A percentile compares a stretch with the other conserved stretches of the same genome.
Evolutionary conservation across 75 land plant species (phyloP).

Genomic region (Cryptomeria japonica): DNA sequence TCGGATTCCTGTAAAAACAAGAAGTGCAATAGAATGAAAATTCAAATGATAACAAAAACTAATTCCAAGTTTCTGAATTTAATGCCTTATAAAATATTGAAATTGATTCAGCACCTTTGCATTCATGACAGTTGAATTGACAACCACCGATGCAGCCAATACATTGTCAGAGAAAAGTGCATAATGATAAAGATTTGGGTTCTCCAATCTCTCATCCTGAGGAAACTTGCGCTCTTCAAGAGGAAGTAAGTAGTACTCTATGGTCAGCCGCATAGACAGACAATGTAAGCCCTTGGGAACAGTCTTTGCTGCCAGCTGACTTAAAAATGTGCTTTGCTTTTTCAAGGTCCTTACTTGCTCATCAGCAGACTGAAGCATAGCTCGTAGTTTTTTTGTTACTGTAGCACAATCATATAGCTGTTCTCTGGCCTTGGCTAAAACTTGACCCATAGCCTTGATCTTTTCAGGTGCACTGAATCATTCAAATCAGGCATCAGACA

Average conservation of each 20-base stretch:
- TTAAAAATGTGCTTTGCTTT: constrained; percentile 81
- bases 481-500: constrained; percentile 2
- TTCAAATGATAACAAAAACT: constrained; percentile 1
- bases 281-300: constrained; percentile 84
- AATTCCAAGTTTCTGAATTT: neutral
- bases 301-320: constrained; percentile 87
- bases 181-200: constrained; percentile 71
- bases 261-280: constrained; percentile 74
- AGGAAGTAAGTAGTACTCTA: constrained; percentile 72
- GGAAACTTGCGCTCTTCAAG: constrained; percentile 63
- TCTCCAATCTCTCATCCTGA: constrained; percentile 60
- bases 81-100: neutral
- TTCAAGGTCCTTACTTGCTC: constrained; percentile 73
- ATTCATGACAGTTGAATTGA: constrained; percentile 73
- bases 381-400: constrained; percentile 66
- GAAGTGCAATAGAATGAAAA: neutral
- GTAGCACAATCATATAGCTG: constrained; percentile 52
- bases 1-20: constrained; percentile 49
- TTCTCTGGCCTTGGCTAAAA: constrained; percentile 54
- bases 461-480: constrained; percentile 61
- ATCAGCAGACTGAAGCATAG: constrained; percentile 77
- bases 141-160: constrained; percentile 86
- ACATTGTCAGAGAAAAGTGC: constrained; percentile 90
- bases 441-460: constrained; percentile 80
- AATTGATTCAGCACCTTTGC: constrained; percentile 53